Percentiles rank a stretch among this genome's conserved stretches.
These are phyloP conservation scores for Lojkania enalia DNA, from an alignment of 2,329 filamentous ascomycete genomes.

Conservation along the genomic window DNA sequence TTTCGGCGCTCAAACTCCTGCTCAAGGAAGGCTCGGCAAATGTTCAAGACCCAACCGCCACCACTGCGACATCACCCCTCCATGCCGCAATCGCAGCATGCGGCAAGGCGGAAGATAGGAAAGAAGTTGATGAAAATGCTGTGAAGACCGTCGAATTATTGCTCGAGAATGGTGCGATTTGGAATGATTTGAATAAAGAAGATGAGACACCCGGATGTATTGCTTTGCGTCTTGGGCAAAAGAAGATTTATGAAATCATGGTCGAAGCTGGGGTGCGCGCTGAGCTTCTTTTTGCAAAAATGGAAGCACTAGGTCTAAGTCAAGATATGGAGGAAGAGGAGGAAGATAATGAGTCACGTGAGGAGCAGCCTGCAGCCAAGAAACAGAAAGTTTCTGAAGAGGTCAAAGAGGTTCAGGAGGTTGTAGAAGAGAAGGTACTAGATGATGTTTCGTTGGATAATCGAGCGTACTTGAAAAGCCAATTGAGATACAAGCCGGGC, in stretches of 20 bases:
- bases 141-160: constrained; percentile 36
- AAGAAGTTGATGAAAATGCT: constrained; percentile 32
- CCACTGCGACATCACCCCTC: constrained; percentile 38
- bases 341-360: constrained; percentile 24
- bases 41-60: constrained; percentile 41
- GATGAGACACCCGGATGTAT: constrained; percentile 46
- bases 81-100: constrained; percentile 41
- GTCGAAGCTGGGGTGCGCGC: constrained; percentile 43
- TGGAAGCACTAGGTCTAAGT: constrained; percentile 38
- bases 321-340: constrained; percentile 25
- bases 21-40: constrained; percentile 44
- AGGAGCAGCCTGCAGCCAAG: constrained; percentile 37
- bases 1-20: constrained; percentile 36
- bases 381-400: constrained; percentile 39
- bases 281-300: constrained; percentile 40
- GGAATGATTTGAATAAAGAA: constrained; percentile 44
- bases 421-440: constrained; percentile 27
- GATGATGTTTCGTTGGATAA: constrained; percentile 45
- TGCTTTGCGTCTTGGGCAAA: constrained; percentile 36
- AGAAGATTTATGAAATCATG: constrained; percentile 42
- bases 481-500: constrained; percentile 37
- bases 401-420: constrained; percentile 29
- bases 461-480: constrained; percentile 43
- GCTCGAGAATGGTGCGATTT: constrained; percentile 44
- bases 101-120: constrained; percentile 33